Conservation (phyloP, 2,329 filamentous ascomycete species). For the Cercospora janseana region DNA sequence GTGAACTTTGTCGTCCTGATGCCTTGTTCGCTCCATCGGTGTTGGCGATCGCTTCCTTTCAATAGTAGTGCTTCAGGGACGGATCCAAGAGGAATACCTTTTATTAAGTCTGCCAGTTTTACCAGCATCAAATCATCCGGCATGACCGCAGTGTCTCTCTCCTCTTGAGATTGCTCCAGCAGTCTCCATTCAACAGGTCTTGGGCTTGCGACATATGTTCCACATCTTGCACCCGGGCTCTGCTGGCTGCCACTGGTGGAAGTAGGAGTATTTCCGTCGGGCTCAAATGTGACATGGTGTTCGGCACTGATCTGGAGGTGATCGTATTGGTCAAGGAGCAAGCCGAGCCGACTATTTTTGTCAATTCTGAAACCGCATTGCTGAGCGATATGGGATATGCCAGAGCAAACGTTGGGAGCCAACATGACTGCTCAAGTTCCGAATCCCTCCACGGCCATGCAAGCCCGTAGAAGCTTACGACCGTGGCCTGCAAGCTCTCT, state of each 20-base stretch:
- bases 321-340: conserved; percentile 3
- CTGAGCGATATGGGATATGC: background rate
- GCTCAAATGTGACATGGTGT: background rate
- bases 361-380: conserved; percentile 3
- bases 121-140: background rate
- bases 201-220: background rate
- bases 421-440: background rate
- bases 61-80: background rate
- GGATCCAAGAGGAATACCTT: background rate
- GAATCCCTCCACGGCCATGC: background rate
- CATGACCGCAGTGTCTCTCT: background rate
- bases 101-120: background rate
- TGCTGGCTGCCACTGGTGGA: background rate
- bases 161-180: background rate
- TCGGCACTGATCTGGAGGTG: background rate
- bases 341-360: conserved; percentile 1
- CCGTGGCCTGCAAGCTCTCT: conserved; percentile 1
- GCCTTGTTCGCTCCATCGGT: background rate
- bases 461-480: background rate
- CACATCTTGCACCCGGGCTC: background rate
- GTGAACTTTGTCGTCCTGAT: background rate
- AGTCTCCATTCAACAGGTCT: background rate
- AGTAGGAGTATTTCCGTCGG: background rate
- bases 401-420: background rate
- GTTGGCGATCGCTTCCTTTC: background rate